These are phyloP conservation scores for Citrus australasica DNA, from an alignment of 345 rosid species.

Conservation along the genomic window DNA sequence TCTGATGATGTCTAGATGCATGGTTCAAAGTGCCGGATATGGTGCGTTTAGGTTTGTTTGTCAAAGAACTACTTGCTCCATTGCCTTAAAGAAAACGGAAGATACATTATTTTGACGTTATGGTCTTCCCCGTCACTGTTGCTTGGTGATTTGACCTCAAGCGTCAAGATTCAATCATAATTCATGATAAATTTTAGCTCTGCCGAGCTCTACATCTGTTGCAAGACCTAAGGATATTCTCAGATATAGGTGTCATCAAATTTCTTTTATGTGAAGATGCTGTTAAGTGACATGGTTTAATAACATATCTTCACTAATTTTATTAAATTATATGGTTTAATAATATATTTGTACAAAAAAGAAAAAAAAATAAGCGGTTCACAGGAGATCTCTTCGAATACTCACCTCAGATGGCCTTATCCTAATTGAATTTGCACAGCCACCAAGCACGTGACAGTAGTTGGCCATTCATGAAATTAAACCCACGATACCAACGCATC, in stretches of 20 bases:
- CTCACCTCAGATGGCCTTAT: no score
- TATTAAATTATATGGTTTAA: no score
- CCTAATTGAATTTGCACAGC: not conserved
- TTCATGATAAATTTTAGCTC: not conserved
- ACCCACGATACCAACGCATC: no score
- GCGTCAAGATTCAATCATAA: not conserved
- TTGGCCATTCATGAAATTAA: not conserved
- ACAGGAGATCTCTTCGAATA: no score
- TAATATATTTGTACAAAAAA: no score
- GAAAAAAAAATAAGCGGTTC: no score
- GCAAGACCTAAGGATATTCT: not conserved
- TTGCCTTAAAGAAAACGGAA: not conserved
- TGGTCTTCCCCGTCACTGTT: not conserved
- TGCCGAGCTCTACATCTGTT: not conserved
- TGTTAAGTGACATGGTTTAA: no score
- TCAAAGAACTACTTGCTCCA: not conserved
- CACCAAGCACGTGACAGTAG: not conserved
- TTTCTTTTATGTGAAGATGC: no score
- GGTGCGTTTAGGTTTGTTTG: not conserved
- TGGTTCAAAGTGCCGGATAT: not conserved
- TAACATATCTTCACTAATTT: fast-evolving
- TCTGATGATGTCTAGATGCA: not conserved
- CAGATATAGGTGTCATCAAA: fast-evolving
- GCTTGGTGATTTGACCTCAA: not conserved
- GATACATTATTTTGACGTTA: not conserved